These are phyloP conservation scores for Zea luxurians DNA, from an alignment of 176 grass and related monocot species.

Conservation along the genomic window DNA sequence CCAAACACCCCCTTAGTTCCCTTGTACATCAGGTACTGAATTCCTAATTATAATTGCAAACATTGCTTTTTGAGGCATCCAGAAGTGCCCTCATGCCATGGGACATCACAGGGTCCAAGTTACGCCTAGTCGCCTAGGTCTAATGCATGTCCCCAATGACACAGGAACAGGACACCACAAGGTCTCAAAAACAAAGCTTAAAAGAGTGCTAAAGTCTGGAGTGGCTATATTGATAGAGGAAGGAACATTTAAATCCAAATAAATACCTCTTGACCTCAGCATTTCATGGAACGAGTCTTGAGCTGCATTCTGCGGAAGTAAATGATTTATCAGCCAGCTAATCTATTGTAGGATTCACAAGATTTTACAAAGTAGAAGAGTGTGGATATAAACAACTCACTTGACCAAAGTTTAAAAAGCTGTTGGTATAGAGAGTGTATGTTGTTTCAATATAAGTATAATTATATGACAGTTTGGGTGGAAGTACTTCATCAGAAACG, in stretches of 20 bases:
- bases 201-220: not conserved
- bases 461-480: conserved; percentile 53
- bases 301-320: conserved; percentile 68
- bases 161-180: not conserved
- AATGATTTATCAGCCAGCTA: conserved; percentile 9
- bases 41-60: not conserved
- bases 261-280: conserved; percentile 57
- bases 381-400: conserved; percentile 45
- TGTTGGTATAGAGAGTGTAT: conserved; percentile 88
- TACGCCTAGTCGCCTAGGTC: not conserved
- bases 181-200: not conserved
- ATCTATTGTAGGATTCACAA: conserved; percentile 15
- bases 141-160: too few relatives aligned
- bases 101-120: not conserved
- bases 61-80: conserved; percentile 7
- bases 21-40: not conserved
- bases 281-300: conserved; percentile 61
- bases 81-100: not conserved
- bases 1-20: not conserved
- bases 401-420: conserved; percentile 96
- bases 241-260: conserved; percentile 35
- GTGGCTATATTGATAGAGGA: not conserved
- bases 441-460: conserved; percentile 70
- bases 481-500: conserved; percentile 83
- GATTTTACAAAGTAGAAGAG: conserved; percentile 9